Percentiles rank a stretch among this genome's conserved stretches.
Evolutionary conservation across 805 yeast species (phyloP).

Genomic region (Lachancea kluyveri): DNA sequence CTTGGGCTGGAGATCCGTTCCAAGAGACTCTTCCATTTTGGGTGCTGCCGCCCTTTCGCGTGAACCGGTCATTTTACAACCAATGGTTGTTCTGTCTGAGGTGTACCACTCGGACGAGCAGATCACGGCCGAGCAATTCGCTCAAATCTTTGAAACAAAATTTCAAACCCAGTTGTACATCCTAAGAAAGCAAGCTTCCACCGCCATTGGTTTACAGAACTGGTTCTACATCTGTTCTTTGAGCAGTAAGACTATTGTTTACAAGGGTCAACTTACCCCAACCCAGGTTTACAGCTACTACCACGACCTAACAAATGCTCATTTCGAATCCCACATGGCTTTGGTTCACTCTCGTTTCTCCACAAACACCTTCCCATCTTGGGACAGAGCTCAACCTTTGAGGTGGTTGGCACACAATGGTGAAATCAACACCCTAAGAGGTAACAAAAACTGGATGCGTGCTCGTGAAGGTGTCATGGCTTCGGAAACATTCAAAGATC

Average conservation of each 20-base stretch:
- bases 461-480: slow-evolving; percentile 97
- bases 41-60: slow-evolving; percentile 94
- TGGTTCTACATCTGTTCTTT: slow-evolving; percentile 97
- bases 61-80: slow-evolving; percentile 89
- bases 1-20: slow-evolving; percentile 92
- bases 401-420: slow-evolving; percentile 98
- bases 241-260: slow-evolving; percentile 82
- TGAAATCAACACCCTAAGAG: slow-evolving; percentile 94
- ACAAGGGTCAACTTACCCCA: slow-evolving; percentile 97
- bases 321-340: slow-evolving; percentile 92
- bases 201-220: slow-evolving; percentile 86
- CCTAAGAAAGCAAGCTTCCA: slow-evolving; percentile 83
- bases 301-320: slow-evolving; percentile 86
- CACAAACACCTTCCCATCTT: slow-evolving; percentile 97
- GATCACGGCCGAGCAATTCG: slow-evolving; percentile 48
- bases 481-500: slow-evolving; percentile 82
- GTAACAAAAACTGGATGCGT: slow-evolving; percentile 99
- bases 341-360: slow-evolving; percentile 96
- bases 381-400: slow-evolving; percentile 99
- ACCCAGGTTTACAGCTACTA: slow-evolving; percentile 92
- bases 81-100: slow-evolving; percentile 70
- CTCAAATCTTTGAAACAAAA: slow-evolving; percentile 46
- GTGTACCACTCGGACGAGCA: slow-evolving; percentile 32
- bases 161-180: slow-evolving; percentile 83
- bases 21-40: slow-evolving; percentile 86